Evolutionary conservation across 2,329 filamentous ascomycete genomes (phyloP), one percentile per base, ranked within the genome.

Genomic region (Microcyclospora pomicola): DNA sequence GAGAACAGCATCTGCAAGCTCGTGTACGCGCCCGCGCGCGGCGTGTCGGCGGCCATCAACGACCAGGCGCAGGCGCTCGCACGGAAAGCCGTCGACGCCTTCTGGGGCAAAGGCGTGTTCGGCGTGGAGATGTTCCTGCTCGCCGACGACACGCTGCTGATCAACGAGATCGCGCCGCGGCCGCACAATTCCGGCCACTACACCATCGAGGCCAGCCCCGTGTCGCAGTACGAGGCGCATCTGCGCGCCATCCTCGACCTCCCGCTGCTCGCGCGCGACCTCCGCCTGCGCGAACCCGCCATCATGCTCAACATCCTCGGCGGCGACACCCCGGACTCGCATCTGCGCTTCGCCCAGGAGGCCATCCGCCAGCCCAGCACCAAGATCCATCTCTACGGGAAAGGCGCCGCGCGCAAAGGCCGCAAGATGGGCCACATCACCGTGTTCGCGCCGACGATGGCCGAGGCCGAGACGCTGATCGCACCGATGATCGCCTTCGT

Each of bases 391-490:
- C 74, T 95, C 34, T 98, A 98, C 63, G 87, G 87, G 53, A 96
- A 96, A 63, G 75, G 73, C 9, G 75, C 74, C 34, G 82, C 86
- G 16, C 83, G 86, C 50, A 84, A 83, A 4, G 81, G 84, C 27
- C 79, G 91, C 33, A 98, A 96, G 62, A 96, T 96, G 65, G 88
- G 88, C 9, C 91, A 98, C 59, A 75, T 98, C 49, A 96, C 87
- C 1, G 64, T 93, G 29, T 82, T 82, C 2, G 77, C 77, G 1
- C 67, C 72, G 10, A 76, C 73, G 0, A 75, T 87, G 54, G 64
- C 72, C 29, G 70, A 78, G 50, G 76, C 80, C n/a, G 74, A 82
- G 55, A 66, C 70, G 12, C 71, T 78, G 11, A 73, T 80, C 29
- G 74, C 80, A 36, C 77, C 77, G 2, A 70, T 95, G 15, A 74